Evolutionary conservation across 2,329 filamentous ascomycete species (phyloP), one percentile per base, ranked within the genome.

Genomic region (Ceratocystis variospora): DNA sequence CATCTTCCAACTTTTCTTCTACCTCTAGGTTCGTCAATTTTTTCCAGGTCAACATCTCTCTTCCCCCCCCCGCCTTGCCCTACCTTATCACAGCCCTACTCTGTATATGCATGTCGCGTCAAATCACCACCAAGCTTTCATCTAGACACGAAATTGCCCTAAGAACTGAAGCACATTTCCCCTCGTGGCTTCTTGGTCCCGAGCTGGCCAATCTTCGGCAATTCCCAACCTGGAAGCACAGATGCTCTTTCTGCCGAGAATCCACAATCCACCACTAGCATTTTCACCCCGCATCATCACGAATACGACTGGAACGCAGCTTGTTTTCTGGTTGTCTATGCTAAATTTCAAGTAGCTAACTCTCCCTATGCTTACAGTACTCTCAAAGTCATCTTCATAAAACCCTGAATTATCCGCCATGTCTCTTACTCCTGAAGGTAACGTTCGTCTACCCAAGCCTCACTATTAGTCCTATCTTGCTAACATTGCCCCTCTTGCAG

Each of bases 401-500:
- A 53, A 5, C 22, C 41, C 67, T 10, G 5, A 48, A 55, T 31
- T 19, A n/a, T 62, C 19, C 48, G 45, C 8, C 53, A 68, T 68
- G 67, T 68, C 67, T 68, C 63, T 68, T 65, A 75, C 72, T 68
- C 76, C 76, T 66, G 76, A 78, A 73, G 76, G 76, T 78, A 74
- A 1, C 70, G 76, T 72, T 25, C 3, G 2, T 12, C 37, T 45
- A 28, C 12, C 5, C 37, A 41, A 41, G 37, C 37, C 37, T 12
- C 37, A 41, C 10, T 15, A 41, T 12, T 12, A 41, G 33, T 19
- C 59, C 15, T 59, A n/a, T 46, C 33, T 46, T 33, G 5, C 59
- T 62, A 37, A 10, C 19, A 10, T 53, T 22, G 10, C 33, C 19
- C 41, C 15, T 46, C 62, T 48, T 31, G 68, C 73, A 97, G 94